phyloP scores from a whole-genome alignment of 2,329 filamentous ascomycete genomes.

The Teratosphaeria zuluensis region DNA sequence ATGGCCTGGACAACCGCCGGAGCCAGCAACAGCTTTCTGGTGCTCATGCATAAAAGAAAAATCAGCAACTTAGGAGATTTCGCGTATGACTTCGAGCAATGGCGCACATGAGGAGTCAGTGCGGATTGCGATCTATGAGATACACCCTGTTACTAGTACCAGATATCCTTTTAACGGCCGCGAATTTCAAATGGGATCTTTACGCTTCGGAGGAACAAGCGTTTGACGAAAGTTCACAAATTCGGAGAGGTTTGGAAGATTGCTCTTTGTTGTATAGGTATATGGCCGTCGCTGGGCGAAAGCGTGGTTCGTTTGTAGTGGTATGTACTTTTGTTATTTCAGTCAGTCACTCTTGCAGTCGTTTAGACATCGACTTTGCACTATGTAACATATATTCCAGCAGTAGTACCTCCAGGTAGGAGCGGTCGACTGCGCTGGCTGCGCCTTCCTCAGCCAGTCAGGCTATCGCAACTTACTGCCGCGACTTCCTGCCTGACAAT shows the following conservation, averaged over 20 bases:
- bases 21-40: background rate
- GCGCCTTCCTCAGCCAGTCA: background rate
- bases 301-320: background rate
- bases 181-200: background rate
- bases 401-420: background rate
- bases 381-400: too few species aligned
- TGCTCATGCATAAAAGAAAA: background rate
- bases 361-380: too few species aligned
- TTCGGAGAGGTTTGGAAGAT: background rate
- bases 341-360: background rate
- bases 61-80: background rate
- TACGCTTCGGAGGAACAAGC: background rate
- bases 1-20: slow-evolving; percentile 17
- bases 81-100: background rate
- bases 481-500: background rate
- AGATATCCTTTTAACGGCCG: background rate
- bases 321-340: background rate
- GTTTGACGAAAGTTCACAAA: background rate
- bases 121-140: background rate
- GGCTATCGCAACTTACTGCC: background rate
- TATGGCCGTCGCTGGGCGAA: background rate
- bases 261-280: background rate
- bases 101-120: background rate
- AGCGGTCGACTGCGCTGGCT: background rate
- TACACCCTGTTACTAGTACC: background rate